These are phyloP conservation scores for Malus hybrid DNA, from an alignment of 331 rosid species.

Conservation along the genomic window DNA sequence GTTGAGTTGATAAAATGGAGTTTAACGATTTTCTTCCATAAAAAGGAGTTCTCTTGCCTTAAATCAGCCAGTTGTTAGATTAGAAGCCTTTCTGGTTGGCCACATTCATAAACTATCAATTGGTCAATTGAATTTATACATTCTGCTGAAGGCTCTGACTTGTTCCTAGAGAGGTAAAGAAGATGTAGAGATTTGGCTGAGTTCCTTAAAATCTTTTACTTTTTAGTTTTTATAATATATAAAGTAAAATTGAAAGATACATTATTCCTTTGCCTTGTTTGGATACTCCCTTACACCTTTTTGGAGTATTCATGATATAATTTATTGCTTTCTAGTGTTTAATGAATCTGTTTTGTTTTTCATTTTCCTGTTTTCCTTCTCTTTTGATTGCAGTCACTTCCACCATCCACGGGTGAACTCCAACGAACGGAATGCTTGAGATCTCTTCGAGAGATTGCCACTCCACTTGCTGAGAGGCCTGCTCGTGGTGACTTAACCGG, in stretches of 20 bases:
- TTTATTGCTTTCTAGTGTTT: not conserved
- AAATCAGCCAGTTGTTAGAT: not conserved
- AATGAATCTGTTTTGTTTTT: not conserved
- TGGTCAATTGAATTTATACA: not conserved
- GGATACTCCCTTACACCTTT: not conserved
- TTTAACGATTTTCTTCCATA: not conserved
- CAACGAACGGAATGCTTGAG: constrained; percentile 91
- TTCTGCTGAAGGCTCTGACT: not conserved
- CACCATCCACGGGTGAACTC: constrained; percentile 78
- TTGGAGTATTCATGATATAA: not conserved
- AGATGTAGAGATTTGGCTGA: not conserved
- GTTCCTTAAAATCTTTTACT: not conserved
- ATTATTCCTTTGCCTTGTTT: not conserved
- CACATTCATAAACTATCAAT: not conserved
- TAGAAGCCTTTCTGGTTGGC: not conserved
- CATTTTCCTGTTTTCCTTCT: not conserved
- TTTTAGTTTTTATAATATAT: no score
- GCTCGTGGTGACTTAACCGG: constrained; percentile 98
- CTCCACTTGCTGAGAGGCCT: constrained; percentile 92
- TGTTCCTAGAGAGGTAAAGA: not conserved
- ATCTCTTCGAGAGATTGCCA: constrained; percentile 73
- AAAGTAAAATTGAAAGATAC: not conserved
- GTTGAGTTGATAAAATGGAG: not conserved
- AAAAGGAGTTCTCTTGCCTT: not conserved
- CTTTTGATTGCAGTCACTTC: constrained; percentile 56